These are phyloP conservation scores for Xylariaceae sp. DNA, from an alignment of 2,329 filamentous ascomycete species.

Conservation along the genomic window DNA sequence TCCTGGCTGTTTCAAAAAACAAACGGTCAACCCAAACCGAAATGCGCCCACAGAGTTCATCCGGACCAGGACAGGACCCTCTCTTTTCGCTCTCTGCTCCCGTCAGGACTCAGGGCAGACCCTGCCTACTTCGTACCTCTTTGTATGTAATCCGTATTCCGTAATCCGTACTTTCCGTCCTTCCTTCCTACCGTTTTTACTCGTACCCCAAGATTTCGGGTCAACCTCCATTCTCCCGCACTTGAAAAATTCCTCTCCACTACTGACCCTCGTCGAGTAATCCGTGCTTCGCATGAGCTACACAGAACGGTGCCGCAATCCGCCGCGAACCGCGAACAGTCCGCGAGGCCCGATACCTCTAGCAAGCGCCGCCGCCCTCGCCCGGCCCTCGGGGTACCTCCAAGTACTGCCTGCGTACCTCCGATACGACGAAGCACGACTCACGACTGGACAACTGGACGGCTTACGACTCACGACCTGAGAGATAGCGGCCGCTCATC, in stretches of 20 bases:
- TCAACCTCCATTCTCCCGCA: too few relatives aligned
- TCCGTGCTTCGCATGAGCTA: too few relatives aligned
- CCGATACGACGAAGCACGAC: not conserved
- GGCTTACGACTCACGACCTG: not conserved
- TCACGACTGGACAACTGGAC: not conserved
- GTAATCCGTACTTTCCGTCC: not conserved
- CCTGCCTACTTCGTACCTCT: too few relatives aligned
- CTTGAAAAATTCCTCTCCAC: too few relatives aligned
- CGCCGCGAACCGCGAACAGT: too few relatives aligned
- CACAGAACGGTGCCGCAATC: too few relatives aligned
- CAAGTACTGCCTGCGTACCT: too few relatives aligned
- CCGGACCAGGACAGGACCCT: not conserved
- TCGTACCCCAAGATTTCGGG: too few relatives aligned
- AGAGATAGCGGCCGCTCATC: not conserved
- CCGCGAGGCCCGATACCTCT: not conserved
- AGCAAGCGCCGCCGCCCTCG: too few relatives aligned
- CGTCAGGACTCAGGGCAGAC: not conserved
- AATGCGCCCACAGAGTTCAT: not conserved
- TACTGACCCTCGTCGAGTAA: too few relatives aligned
- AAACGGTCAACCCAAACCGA: not conserved
- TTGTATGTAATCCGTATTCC: not conserved
- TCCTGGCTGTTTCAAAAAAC: not conserved
- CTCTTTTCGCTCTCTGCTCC: not conserved
- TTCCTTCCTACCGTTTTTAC: too few relatives aligned
- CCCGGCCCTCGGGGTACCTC: too few relatives aligned